These are phyloP conservation scores for Globisporangium uncinulatum DNA, from an alignment of 352 stramenopile genomes.

Conservation along the genomic window DNA sequence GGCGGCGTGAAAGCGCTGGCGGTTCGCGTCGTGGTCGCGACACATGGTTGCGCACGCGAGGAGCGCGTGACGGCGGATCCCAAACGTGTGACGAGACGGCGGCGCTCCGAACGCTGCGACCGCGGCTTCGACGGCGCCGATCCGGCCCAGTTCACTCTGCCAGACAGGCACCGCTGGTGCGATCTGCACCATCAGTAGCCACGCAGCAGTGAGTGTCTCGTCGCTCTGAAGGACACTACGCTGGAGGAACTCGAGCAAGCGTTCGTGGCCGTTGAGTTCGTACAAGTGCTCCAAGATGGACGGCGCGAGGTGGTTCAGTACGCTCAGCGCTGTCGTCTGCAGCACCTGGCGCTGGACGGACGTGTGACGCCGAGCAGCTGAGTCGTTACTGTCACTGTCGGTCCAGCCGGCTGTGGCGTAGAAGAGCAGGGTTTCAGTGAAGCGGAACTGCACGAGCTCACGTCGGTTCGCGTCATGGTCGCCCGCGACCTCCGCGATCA, in stretches of 20 bases:
- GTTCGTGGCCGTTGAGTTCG: slow-evolving; percentile 40
- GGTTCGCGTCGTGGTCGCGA: slow-evolving; percentile 40
- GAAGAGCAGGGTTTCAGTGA: slow-evolving; percentile 50
- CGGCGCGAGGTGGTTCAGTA: slow-evolving; percentile 47
- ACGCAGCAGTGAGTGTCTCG: slow-evolving; percentile 34
- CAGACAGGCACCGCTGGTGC: slow-evolving; percentile 19
- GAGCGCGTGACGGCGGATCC: slow-evolving; percentile 60
- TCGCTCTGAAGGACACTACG: slow-evolving; percentile 24
- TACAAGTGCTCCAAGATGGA: slow-evolving; percentile 55
- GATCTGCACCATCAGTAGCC: slow-evolving; percentile 53
- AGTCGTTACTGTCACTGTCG: slow-evolving; percentile 4
- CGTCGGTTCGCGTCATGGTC: slow-evolving; percentile 45
- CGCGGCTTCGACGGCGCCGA: slow-evolving; percentile 42
- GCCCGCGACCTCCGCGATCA: slow-evolving; percentile 47
- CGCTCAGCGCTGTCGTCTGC: slow-evolving; percentile 48
- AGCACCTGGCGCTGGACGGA: slow-evolving; percentile 40
- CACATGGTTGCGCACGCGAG: slow-evolving; percentile 53
- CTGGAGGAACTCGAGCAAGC: slow-evolving; percentile 49
- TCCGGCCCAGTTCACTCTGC: slow-evolving; percentile 42
- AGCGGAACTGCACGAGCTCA: slow-evolving; percentile 64
- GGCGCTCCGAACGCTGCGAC: slow-evolving; percentile 43
- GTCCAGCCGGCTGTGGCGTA: slow-evolving; percentile 33
- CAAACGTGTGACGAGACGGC: slow-evolving; percentile 45
- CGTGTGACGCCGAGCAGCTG: slow-evolving; percentile 32
- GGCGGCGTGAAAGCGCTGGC: slow-evolving; percentile 35